Evolutionary conservation across 1,139 yeast species (phyloP).

Genomic region (Kodamaea arcana): DNA sequence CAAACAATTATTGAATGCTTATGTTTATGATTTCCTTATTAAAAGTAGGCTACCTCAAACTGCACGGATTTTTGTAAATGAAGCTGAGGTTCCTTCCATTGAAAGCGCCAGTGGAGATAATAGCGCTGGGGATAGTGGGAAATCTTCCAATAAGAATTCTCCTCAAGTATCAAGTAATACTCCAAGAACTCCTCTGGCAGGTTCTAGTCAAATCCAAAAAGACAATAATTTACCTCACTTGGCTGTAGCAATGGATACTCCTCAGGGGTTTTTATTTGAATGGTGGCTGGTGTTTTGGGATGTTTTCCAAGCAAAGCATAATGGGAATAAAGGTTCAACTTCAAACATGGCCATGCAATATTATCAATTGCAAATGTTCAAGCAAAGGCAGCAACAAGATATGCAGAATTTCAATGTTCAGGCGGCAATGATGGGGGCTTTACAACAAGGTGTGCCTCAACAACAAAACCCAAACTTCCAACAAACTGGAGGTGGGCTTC

Average conservation of each 20-base stretch:
- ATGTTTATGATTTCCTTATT: conserved; percentile 79
- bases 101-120: conserved; percentile 6
- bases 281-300: conserved; percentile 99
- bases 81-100: conserved; percentile 54
- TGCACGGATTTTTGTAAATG: conserved; percentile 68
- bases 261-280: conserved; percentile 82
- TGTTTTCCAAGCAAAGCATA: conserved; percentile 71
- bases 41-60: conserved; percentile 70
- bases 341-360: conserved; percentile 63
- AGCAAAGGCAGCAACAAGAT: conserved; percentile 59
- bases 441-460: conserved; percentile 7
- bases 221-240: conserved; percentile 47
- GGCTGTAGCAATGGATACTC: conserved; percentile 65
- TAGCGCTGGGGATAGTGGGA: conserved; percentile 3
- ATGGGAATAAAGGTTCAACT: conserved; percentile 31
- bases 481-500: conserved; percentile 1
- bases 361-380: conserved; percentile 62
- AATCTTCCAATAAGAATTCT: conserved; percentile 16
- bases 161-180: conserved; percentile 16
- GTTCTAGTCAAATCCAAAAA: conserved; percentile 19
- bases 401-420: conserved; percentile 38
- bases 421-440: conserved; percentile 16
- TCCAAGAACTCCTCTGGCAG: conserved; percentile 13
- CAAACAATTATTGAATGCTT: conserved; percentile 72
- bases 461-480: conserved; percentile 1